Base-by-base conservation (phyloP, 371 early-diverging fungal genomes). In the Capillidium rhysosporum region DNA sequence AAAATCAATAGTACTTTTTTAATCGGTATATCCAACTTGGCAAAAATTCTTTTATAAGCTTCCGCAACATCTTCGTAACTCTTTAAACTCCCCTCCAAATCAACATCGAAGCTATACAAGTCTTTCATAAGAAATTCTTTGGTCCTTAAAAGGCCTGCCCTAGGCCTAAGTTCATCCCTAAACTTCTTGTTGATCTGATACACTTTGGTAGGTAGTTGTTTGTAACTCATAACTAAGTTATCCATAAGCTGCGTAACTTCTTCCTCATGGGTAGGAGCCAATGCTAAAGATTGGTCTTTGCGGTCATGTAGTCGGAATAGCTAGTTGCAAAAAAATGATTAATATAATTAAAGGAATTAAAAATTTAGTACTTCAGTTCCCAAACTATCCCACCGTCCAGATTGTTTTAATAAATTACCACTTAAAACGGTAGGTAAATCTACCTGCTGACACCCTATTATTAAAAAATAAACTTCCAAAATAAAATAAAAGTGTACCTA, bases 91-190 rank as follows among this genome's bases (percentile, higher is more conserved):
- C 68, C 71, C 23, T 78, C 69, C 43, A 69, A 68, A 0, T 71
- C 69, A 1, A 65, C 70, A 63, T 92, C 92, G 65, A 92, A 92
- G 4, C 86, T 76, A 65, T 92, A 91, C 49, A 92, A 58, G 65
- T 92, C 93, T 61, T 90, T 92, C 93, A 92, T 92, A n/a, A 89
- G 59, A 58, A 92, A 91, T 62, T 92, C 91, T 39, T 86, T 73
- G 3, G 79, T 89, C 14, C 93, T 70, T 49, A 92, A 66, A 21
- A 92, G 61, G 7, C 89, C 91, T 10, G 77, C 75, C 23, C 92
- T 70, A 25, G 88, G 87, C 23, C 92, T 71, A 28, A 82, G 64
- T 55, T 89, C 90, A 60, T 91, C 89, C 4, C 90, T 75, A 55
- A 76, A 88, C 64, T 89, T 91, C 43, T 76, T 69, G 58, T 81